Percentiles rank a stretch among this genome's conserved stretches.
These are phyloP conservation scores for Colletotrichum endophyticum DNA, from an alignment of 2,329 filamentous ascomycete genomes.

Conservation along the genomic window DNA sequence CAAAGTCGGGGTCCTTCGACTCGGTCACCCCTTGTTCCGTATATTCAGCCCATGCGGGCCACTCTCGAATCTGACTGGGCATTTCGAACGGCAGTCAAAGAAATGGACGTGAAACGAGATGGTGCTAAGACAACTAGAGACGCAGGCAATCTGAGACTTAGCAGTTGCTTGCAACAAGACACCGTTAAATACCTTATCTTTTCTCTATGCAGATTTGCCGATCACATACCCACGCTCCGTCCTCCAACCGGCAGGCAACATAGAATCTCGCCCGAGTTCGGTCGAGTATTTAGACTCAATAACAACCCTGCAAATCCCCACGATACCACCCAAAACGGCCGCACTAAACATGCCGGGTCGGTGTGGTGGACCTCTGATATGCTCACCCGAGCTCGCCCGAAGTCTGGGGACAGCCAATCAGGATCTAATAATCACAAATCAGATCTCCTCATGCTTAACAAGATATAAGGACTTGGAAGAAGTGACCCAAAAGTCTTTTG, in stretches of 20 bases:
- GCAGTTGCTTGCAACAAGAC: background rate
- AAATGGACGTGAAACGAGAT: background rate
- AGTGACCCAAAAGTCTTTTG: background rate
- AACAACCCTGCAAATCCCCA: background rate
- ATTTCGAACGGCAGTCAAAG: constrained; percentile 1
- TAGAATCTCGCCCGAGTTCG: constrained; percentile 3
- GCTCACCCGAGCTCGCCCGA: constrained; percentile 30
- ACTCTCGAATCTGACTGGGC: constrained; percentile 21
- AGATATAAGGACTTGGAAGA: background rate
- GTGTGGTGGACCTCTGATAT: constrained; percentile 38
- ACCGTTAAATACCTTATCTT: background rate
- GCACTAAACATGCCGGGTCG: constrained; percentile 27
- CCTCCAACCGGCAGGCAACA: background rate
- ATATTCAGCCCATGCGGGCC: constrained; percentile 29
- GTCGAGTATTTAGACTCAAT: background rate
- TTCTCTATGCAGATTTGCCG: background rate
- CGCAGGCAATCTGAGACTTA: rapidly evolving
- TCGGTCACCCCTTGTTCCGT: constrained; percentile 9
- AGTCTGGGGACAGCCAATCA: background rate
- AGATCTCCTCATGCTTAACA: background rate
- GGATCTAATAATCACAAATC: background rate
- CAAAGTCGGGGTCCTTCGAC: constrained; percentile 27
- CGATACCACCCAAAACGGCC: background rate
- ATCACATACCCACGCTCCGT: background rate
- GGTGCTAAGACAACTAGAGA: background rate